Conservation (phyloP, 805 yeast species). For the Barnettozyma pratensis region DNA sequence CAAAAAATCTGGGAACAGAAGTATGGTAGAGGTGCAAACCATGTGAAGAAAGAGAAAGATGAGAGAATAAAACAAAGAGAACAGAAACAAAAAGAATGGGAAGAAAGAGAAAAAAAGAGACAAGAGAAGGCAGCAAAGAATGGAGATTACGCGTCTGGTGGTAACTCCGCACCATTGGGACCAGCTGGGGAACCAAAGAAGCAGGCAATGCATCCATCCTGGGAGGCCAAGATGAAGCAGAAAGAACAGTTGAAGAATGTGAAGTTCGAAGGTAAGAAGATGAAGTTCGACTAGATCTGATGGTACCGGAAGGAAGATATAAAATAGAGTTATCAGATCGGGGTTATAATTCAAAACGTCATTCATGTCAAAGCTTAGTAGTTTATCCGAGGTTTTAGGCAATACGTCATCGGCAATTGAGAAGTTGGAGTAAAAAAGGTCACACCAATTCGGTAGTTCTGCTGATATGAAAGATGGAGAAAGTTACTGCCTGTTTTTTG, state of each 20-base stretch:
- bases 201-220: constrained; percentile 79
- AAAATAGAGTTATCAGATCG: too few relatives aligned
- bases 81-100: constrained; percentile 57
- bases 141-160: constrained; percentile 37
- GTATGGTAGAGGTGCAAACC: constrained; percentile 80
- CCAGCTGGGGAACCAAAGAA: constrained; percentile 5
- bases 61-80: constrained; percentile 52
- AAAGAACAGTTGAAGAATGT: constrained; percentile 61
- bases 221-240: constrained; percentile 84
- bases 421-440: constrained; percentile 2
- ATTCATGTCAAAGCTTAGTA: too few relatives aligned
- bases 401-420: too few relatives aligned
- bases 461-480: background rate
- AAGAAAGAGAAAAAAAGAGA: constrained; percentile 67
- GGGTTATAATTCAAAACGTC: too few relatives aligned
- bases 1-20: constrained; percentile 95
- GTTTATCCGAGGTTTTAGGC: background rate
- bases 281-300: constrained; percentile 41
- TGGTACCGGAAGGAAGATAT: background rate
- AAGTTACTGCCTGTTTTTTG: too few relatives aligned
- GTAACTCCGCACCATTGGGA: constrained; percentile 37
- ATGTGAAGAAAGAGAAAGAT: constrained; percentile 62
- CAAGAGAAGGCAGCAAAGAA: constrained; percentile 40
- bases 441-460: background rate
- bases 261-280: constrained; percentile 80